Conservation (phyloP, 176 grass and related monocot species). For the Ananas comosus region DNA sequence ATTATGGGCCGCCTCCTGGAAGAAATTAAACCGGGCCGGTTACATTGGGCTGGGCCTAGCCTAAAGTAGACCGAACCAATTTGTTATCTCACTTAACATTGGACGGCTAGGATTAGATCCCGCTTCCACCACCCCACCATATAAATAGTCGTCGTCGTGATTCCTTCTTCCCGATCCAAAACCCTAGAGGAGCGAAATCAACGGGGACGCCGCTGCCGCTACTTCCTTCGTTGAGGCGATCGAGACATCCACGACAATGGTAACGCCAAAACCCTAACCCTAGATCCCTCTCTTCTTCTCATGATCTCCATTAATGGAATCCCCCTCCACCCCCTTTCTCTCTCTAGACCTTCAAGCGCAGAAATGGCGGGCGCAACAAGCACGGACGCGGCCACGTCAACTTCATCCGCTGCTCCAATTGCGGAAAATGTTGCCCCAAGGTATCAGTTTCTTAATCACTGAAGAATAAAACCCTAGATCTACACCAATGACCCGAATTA, state of each 20-base stretch:
- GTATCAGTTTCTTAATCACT: conserved; percentile 5
- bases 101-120: conserved; percentile 2
- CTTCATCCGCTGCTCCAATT: conserved; percentile 66
- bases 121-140: background rate
- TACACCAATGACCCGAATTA: background rate
- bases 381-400: conserved; percentile 65
- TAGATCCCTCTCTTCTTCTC: background rate
- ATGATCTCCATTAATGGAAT: background rate
- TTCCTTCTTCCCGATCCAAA: background rate
- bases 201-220: background rate
- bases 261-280: background rate
- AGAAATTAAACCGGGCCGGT: no score
- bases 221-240: background rate
- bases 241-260: background rate
- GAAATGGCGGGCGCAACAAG: conserved; percentile 71
- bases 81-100: background rate
- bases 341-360: conserved; percentile 59
- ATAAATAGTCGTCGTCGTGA: background rate
- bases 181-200: background rate
- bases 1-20: no score
- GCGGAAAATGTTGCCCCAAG: conserved; percentile 61
- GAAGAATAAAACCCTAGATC: background rate
- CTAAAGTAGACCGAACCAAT: no score
- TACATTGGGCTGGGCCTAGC: no score
- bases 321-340: background rate